Conservation (phyloP, 179 eudicot genomes). For the Corrigiola litoralis region DNA sequence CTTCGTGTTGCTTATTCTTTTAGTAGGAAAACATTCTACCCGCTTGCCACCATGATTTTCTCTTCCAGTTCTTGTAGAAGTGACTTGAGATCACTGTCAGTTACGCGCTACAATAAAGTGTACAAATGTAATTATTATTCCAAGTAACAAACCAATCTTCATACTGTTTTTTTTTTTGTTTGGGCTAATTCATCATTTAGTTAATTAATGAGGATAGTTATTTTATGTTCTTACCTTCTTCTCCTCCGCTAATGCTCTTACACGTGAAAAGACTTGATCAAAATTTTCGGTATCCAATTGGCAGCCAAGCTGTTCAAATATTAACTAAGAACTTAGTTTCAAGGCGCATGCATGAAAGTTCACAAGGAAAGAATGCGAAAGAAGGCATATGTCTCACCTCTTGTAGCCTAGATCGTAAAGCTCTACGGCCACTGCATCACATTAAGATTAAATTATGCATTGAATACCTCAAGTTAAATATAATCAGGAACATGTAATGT, state of each 20-base stretch:
- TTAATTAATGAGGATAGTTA: too few species aligned
- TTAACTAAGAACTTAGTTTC: not conserved
- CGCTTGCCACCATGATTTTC: not conserved
- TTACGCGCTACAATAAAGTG: not conserved
- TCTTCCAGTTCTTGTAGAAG: not conserved
- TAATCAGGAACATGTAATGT: not conserved
- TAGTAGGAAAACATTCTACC: not conserved
- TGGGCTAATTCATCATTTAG: too few species aligned
- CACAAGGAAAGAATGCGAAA: too few species aligned
- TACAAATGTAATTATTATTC: too few species aligned
- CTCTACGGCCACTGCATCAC: constrained; percentile 8
- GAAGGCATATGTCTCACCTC: too few species aligned
- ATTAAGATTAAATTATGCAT: not conserved
- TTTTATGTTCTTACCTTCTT: constrained; percentile 12
- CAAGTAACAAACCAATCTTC: too few species aligned
- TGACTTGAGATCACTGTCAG: constrained; percentile 2
- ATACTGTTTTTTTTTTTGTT: too few species aligned
- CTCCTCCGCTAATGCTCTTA: constrained; percentile 7
- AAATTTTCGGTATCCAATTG: constrained; percentile 7
- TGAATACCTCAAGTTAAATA: not conserved
- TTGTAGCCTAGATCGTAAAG: constrained; percentile 2
- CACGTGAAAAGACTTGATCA: not conserved
- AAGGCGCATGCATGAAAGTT: too few species aligned
- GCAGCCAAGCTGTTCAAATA: not conserved
- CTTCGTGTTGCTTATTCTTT: too few species aligned